phyloP scores from a whole-genome alignment of 257 asterid species.

The Solanum corneliomulleri region DNA sequence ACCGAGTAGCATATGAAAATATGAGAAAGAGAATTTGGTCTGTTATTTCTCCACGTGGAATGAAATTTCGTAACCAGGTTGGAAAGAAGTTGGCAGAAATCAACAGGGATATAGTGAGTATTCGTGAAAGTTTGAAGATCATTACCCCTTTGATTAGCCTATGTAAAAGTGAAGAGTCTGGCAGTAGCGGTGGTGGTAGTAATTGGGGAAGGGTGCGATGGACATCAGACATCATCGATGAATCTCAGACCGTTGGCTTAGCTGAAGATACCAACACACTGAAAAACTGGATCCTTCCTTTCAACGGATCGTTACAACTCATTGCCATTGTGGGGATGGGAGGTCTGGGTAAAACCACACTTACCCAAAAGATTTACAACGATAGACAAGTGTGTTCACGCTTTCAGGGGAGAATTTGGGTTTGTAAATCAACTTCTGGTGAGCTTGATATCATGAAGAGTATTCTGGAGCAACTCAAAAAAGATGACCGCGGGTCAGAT shows the following conservation, averaged over 20 bases:
- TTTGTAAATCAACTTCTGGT: constrained; percentile 2
- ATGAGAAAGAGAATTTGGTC: not conserved
- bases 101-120: not conserved
- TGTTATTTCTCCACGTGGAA: not conserved
- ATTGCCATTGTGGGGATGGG: constrained; percentile 18
- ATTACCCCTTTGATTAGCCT: not conserved
- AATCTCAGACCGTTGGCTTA: constrained; percentile 4
- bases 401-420: constrained; percentile 3
- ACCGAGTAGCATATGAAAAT: not conserved
- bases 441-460: constrained; percentile 7
- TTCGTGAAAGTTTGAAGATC: not conserved
- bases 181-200: not conserved
- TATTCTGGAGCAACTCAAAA: constrained; percentile 2
- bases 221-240: not conserved
- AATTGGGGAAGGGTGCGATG: not conserved
- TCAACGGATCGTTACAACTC: not conserved
- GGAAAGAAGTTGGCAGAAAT: constrained; percentile 9
- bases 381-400: not conserved
- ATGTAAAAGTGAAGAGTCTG: not conserved
- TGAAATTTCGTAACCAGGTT: not conserved
- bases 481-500: not conserved
- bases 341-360: constrained; percentile 24
- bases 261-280: not conserved
- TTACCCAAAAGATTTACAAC: constrained; percentile 7
- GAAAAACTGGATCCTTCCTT: constrained; percentile 1